These are phyloP conservation scores for Nevesoporus exiguus DNA, from an alignment of 768 basidiomycete genomes.

Conservation along the genomic window DNA sequence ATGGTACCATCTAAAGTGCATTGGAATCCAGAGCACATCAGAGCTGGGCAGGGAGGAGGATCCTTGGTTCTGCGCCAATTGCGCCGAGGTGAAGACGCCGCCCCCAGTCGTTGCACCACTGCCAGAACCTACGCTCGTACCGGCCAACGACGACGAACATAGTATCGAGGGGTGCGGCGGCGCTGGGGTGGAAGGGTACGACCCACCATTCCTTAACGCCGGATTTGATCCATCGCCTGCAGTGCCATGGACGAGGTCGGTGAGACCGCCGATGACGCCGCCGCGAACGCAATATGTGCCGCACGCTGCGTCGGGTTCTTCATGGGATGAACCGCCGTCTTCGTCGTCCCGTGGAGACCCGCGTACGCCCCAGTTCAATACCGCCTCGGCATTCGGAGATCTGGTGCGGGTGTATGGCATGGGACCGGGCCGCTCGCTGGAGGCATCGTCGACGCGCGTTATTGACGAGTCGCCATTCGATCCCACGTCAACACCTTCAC, in stretches of 20 bases:
- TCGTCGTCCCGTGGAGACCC: conserved; percentile 52
- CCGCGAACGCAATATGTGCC: conserved; percentile 29
- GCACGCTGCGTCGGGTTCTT: conserved; percentile 35
- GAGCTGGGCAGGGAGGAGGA: conserved; percentile 76
- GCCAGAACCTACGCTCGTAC: conserved; percentile 67
- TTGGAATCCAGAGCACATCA: conserved; percentile 61
- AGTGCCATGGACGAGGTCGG: conserved; percentile 42
- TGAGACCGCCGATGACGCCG: conserved; percentile 47
- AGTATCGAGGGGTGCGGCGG: not conserved
- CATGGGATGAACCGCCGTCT: conserved; percentile 42
- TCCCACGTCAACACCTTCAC: conserved; percentile 77
- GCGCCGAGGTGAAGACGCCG: conserved; percentile 44
- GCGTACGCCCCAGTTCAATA: conserved; percentile 48
- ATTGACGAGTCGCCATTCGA: conserved; percentile 65
- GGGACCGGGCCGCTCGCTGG: conserved; percentile 38
- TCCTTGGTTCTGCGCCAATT: conserved; percentile 68
- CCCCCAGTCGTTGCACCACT: conserved; percentile 32
- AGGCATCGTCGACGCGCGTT: conserved; percentile 18
- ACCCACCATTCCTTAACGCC: conserved; percentile 59
- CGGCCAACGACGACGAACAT: conserved; percentile 49
- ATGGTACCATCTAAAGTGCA: conserved; percentile 82
- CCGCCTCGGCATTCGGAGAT: conserved; percentile 30
- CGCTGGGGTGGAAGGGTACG: conserved; percentile 38
- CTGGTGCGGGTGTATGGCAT: conserved; percentile 38
- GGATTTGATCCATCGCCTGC: conserved; percentile 53